Evolutionary conservation across 495 filamentous ascomycete genomes (phyloP).

Genomic region (Hyaloscypha variabilis): DNA sequence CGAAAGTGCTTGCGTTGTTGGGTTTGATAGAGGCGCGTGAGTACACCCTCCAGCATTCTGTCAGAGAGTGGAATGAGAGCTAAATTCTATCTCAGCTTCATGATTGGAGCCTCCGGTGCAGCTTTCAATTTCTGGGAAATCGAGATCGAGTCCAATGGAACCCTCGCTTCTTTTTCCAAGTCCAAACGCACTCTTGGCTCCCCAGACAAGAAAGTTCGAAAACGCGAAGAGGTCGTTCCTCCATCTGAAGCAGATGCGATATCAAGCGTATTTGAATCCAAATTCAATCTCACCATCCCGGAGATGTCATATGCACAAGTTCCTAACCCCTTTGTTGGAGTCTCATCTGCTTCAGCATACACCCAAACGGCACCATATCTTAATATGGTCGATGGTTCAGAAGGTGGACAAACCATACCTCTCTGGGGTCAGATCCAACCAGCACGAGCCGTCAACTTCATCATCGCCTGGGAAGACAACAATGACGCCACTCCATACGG

Average conservation of each 20-base stretch:
- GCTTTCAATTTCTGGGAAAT: conserved; percentile 20
- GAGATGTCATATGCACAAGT: conserved; percentile 4
- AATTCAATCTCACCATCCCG: conserved; percentile 1
- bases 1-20: conserved; percentile 10
- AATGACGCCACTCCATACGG: conserved; percentile 7
- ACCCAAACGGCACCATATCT: conserved; percentile 3
- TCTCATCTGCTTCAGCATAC: neutral
- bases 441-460: conserved; percentile 2
- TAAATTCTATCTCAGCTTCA: conserved; percentile 10
- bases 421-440: conserved; percentile 20
- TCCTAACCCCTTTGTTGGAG: conserved; percentile 21
- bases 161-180: conserved; percentile 11
- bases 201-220: neutral
- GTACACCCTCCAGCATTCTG: neutral
- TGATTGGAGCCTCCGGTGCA: conserved; percentile 8
- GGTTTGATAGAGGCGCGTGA: conserved; percentile 17
- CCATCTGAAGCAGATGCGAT: neutral
- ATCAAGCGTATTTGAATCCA: neutral
- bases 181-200: neutral
- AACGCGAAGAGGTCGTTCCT: conserved; percentile 6
- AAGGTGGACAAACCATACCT: conserved; percentile 17
- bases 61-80: neutral
- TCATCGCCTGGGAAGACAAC: conserved; percentile 24
- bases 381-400: conserved; percentile 18
- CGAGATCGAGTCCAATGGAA: conserved; percentile 16